These are phyloP conservation scores for Hemerocallis citrina DNA, from an alignment of 106 monocot genomes.

Conservation along the genomic window DNA sequence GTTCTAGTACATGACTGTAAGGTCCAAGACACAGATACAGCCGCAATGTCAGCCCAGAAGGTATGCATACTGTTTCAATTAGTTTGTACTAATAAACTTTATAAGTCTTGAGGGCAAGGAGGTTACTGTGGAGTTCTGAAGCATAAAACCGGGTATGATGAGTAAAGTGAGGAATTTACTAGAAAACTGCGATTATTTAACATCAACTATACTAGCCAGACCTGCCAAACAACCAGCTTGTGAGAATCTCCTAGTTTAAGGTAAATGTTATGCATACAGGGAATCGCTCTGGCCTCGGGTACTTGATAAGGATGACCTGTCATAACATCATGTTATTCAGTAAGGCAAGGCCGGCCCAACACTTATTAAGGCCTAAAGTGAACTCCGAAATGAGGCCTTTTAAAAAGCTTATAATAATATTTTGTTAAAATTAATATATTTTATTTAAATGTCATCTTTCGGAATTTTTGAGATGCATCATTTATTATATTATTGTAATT, in stretches of 20 bases:
- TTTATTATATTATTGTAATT: no score
- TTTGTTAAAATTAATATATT: no score
- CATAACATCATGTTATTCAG: no score
- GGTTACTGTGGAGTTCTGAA: background rate
- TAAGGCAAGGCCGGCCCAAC: no score
- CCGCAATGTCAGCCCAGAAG: constrained; percentile 2
- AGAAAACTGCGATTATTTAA: background rate
- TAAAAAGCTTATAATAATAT: no score
- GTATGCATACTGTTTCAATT: constrained; percentile 7
- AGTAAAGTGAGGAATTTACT: background rate
- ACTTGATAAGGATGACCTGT: background rate
- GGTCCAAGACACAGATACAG: constrained; percentile 2
- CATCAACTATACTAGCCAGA: background rate
- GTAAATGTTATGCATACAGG: background rate
- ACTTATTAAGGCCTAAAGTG: no score
- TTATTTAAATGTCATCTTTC: no score
- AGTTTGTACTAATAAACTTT: background rate
- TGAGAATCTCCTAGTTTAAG: background rate
- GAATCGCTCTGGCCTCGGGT: background rate
- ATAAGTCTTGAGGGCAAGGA: background rate
- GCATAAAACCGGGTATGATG: no score
- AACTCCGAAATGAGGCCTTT: no score
- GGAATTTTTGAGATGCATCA: no score
- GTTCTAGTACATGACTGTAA: no score
- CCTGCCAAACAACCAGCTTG: background rate